A percentile compares a stretch with the other conserved stretches of the same genome.
Evolutionary conservation across 768 basidiomycete species (phyloP).

Genomic region (Albatrellus ellisii): DNA sequence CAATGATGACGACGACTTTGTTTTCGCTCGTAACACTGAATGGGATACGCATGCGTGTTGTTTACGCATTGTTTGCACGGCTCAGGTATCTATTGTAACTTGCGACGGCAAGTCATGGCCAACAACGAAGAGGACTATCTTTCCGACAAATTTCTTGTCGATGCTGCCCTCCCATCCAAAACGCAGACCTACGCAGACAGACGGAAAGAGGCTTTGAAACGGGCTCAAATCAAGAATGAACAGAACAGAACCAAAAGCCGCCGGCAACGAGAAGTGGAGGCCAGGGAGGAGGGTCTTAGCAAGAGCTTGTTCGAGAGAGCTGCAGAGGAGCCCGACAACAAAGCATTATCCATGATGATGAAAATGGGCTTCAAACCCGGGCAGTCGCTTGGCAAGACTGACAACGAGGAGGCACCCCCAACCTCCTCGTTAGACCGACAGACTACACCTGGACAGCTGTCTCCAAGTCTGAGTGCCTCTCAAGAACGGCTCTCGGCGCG

Average conservation of each 20-base stretch:
- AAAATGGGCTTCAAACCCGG: conserved; percentile 91
- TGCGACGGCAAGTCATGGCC: conserved; percentile 31
- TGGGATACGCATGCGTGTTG: not conserved
- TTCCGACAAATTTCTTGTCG: conserved; percentile 71
- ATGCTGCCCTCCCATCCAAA: conserved; percentile 21
- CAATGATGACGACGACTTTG: not conserved
- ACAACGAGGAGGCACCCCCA: conserved; percentile 11
- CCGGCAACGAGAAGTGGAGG: conserved; percentile 58
- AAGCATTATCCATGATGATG: conserved; percentile 83
- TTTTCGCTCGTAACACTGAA: not conserved
- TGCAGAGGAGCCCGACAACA: conserved; percentile 54
- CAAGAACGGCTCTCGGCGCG: not conserved
- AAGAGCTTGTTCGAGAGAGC: conserved; percentile 75
- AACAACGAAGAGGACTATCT: conserved; percentile 79
- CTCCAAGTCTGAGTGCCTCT: not conserved
- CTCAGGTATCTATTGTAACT: not conserved
- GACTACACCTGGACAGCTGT: not conserved
- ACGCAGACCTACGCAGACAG: conserved; percentile 58
- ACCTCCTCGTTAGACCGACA: conserved; percentile 5
- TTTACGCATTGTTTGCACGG: not conserved
- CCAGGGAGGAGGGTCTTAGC: conserved; percentile 64
- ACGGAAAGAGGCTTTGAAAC: conserved; percentile 50
- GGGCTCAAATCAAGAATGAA: conserved; percentile 50
- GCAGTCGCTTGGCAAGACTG: conserved; percentile 50
- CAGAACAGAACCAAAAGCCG: conserved; percentile 51